A percentile compares a stretch with the other conserved stretches of the same genome.
Conservation (phyloP, 306 rosid species). For the Rubus idaeus region DNA sequence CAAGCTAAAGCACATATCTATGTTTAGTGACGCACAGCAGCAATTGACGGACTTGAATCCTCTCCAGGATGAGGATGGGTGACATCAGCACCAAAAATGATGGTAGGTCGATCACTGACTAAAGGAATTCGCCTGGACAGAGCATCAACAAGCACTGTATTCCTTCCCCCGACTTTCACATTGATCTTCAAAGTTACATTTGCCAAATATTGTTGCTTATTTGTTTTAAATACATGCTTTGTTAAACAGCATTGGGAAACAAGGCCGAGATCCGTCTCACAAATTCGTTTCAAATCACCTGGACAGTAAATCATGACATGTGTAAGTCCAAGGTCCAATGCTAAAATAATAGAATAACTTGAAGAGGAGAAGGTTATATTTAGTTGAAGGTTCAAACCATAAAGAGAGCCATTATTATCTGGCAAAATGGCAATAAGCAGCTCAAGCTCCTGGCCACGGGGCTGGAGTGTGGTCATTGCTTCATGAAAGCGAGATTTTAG, state of each 20-base stretch:
- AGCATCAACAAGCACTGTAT: conserved; percentile 78
- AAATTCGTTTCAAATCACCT: conserved; percentile 73
- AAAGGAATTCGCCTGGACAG: conserved; percentile 64
- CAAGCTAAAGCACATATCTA: conserved; percentile 1
- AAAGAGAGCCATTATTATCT: conserved; percentile 87
- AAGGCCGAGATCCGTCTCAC: conserved; percentile 67
- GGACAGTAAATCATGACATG: neutral
- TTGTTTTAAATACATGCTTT: conserved; percentile 58
- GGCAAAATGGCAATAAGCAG: conserved; percentile 89
- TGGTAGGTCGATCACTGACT: conserved; percentile 80
- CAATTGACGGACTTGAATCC: conserved; percentile 69
- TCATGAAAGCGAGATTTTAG: conserved; percentile 71
- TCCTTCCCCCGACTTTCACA: conserved; percentile 81
- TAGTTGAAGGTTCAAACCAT: conserved; percentile 47
- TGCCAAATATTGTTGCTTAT: conserved; percentile 66
- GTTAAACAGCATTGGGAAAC: conserved; percentile 73
- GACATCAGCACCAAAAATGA: conserved; percentile 83
- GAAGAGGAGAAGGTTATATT: neutral
- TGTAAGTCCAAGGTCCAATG: neutral
- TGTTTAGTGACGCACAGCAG: conserved; percentile 52
- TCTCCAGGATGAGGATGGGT: conserved; percentile 74
- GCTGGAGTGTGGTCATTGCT: conserved; percentile 57
- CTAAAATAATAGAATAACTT: neutral
- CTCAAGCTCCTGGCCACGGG: conserved; percentile 68
- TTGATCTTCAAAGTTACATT: conserved; percentile 66